Evolutionary conservation across 495 filamentous ascomycete species (phyloP), one percentile per base, ranked within the genome.

Genomic region (Lichina pygmaea): DNA sequence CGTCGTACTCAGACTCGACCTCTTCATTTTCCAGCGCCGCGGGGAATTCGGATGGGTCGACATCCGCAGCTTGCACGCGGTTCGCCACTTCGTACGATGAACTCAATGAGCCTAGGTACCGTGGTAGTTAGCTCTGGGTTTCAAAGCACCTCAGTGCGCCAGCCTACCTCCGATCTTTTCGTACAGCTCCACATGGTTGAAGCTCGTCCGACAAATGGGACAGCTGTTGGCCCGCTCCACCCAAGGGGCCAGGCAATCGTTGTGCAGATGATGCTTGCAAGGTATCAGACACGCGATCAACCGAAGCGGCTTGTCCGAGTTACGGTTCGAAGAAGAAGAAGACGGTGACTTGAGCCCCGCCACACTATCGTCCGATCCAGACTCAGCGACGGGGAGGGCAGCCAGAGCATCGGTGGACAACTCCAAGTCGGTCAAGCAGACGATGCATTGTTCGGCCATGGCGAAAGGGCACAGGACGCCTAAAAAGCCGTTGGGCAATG

Each of bases 191-290:
- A 95, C 91, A 52, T 75, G 58, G 59, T 94, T 83, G 62, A 95
- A 95, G 52, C 65, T 77, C 53, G 78, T 77, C 47, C 89, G 81
- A 58, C 89, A 99, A 58, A 95, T 91, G 11, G 89, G 89, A 56
- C 89, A 99, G 56, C 84, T 93, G 60, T 95, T 99, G 46, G 91
- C 86, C 55, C 86, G 75, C 61, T 89, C 82, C 33, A 79, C 81
- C 89, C 89, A 99, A 47, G 82, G 80, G 52, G 77, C 75, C 47
- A 99, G 62, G 55, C 89, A 99, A 43, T 77, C 73, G 59, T 99
- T 75, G 57, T 99, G 89, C 50, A 95, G 61, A 46, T 80, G 70
- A 65, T 99, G 89, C 39, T 76, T 76, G 62, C 89, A 99, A 34
- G 84, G 70, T 36, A 72, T 58, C 41, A 77, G 59, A 57, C 73